phyloP scores from a whole-genome alignment of 73 alveolate species.

The Stentor coeruleus region DNA sequence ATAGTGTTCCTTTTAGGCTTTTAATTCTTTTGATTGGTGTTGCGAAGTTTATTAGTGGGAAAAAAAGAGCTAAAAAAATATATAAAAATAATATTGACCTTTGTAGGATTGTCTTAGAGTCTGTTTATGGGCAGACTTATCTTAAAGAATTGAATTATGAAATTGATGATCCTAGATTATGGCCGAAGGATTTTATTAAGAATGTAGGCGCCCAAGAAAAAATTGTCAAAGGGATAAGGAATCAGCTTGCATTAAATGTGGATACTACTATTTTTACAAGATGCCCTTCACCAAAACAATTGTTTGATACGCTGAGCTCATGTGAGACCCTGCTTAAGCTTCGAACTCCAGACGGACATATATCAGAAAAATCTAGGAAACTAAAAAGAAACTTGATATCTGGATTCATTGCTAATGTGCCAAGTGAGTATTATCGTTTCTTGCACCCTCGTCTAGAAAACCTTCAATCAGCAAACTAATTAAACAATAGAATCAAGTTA shows the following conservation, averaged over 20 bases:
- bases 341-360: slow-evolving; percentile 12
- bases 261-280: background rate
- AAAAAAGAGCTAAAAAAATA: background rate
- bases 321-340: background rate
- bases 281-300: background rate
- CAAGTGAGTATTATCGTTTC: slow-evolving; percentile 15
- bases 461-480: background rate
- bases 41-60: background rate
- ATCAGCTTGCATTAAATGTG: background rate
- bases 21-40: background rate
- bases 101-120: background rate
- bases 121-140: background rate
- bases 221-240: background rate
- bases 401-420: slow-evolving; percentile 4
- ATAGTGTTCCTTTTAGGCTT: slow-evolving; percentile 7
- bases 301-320: background rate
- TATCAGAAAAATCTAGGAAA: background rate
- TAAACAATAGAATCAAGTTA: too few relatives aligned
- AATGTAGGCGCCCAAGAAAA: background rate
- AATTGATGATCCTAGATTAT: background rate
- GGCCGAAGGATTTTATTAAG: background rate
- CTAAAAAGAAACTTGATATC: background rate
- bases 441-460: background rate
- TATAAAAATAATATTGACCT: background rate
- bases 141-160: background rate